Percentiles rank a stretch among this genome's conserved stretches.
Evolutionary conservation across 2,329 filamentous ascomycete species (phyloP).

Genomic region (Ophiostoma sp.): DNA sequence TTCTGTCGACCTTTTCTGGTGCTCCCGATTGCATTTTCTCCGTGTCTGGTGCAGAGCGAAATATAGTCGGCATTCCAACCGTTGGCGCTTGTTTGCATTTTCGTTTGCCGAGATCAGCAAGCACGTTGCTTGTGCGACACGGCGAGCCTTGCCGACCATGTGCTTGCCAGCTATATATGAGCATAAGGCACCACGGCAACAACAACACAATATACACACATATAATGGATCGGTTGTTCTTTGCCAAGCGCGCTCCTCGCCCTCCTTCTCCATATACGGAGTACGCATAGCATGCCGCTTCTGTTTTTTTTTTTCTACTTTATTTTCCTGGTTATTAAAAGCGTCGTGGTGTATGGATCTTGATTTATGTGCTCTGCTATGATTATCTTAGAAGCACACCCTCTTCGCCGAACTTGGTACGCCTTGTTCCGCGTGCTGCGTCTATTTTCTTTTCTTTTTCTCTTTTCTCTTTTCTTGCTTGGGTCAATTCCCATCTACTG

Average conservation of each 20-base stretch:
- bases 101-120: not conserved
- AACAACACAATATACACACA: not conserved
- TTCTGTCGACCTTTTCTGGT: not conserved
- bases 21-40: not conserved
- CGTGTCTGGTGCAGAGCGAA: not conserved
- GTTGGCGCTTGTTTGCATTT: not conserved
- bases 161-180: not conserved
- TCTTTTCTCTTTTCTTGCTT: not conserved
- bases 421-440: constrained; percentile 21
- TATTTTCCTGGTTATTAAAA: not conserved
- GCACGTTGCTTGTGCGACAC: not conserved
- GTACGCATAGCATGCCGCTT: not conserved
- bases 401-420: constrained; percentile 15
- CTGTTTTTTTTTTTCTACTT: not conserved
- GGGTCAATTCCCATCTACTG: not conserved
- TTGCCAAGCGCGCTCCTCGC: no score
- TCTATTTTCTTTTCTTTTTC: no score
- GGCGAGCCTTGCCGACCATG: not conserved
- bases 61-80: not conserved
- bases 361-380: not conserved
- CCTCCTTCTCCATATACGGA: not conserved
- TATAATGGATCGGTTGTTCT: no score
- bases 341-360: not conserved
- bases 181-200: not conserved
- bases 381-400: constrained; percentile 1